phyloP scores from a whole-genome alignment of 768 basidiomycete species.

The Termitomyces sp. region DNA sequence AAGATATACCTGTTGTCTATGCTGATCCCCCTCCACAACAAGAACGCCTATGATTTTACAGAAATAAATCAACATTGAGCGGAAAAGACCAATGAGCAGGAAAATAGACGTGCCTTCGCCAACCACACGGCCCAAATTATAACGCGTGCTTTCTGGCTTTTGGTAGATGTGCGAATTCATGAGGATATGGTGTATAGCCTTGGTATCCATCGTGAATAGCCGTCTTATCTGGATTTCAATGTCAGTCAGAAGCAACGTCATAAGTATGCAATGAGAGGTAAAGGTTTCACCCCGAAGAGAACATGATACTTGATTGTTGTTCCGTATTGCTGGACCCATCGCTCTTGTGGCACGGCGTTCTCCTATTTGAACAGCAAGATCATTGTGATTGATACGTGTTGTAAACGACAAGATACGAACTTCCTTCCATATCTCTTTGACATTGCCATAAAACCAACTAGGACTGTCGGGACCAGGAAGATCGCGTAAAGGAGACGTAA shows the following conservation, averaged over 20 bases:
- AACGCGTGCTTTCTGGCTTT: constrained; percentile 43
- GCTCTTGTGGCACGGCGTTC: constrained; percentile 20
- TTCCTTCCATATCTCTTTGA: constrained; percentile 21
- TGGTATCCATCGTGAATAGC: constrained; percentile 16
- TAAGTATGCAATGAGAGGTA: background rate
- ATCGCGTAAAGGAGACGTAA: constrained; percentile 37
- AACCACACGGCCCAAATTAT: constrained; percentile 35
- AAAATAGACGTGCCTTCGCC: constrained; percentile 30
- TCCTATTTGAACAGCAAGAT: constrained; percentile 20
- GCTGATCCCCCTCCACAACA: constrained; percentile 45
- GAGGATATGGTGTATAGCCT: constrained; percentile 61
- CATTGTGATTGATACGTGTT: background rate
- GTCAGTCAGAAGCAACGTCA: constrained; percentile 31
- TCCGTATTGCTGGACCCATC: constrained; percentile 13
- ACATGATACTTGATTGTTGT: constrained; percentile 11
- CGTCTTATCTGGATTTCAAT: background rate
- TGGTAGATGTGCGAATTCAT: constrained; percentile 51
- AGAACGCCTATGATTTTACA: constrained; percentile 39
- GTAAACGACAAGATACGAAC: background rate
- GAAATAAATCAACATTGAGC: background rate
- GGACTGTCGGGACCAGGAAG: constrained; percentile 49
- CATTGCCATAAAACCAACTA: constrained; percentile 45
- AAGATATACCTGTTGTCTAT: constrained; percentile 37
- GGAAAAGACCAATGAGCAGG: background rate
- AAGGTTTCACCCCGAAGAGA: constrained; percentile 40